Conservation (phyloP, 1,139 yeast species). For the Saccharomyces hybrid region DNA sequence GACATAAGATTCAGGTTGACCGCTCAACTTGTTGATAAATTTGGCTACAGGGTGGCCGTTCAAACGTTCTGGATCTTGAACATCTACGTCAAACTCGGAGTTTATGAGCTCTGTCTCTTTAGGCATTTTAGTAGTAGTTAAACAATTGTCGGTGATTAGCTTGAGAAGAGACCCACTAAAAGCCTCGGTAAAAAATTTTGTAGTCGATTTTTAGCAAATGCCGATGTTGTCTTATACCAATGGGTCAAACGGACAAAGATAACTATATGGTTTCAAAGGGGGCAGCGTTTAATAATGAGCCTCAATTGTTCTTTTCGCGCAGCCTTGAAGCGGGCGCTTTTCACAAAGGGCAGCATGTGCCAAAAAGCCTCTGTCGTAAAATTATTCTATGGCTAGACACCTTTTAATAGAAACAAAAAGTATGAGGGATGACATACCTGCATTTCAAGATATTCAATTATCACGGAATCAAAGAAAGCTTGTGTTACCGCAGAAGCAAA, state of each 20-base stretch:
- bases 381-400: neutral
- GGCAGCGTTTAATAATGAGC: neutral
- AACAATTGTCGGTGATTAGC: neutral
- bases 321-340: neutral
- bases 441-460: too few species aligned
- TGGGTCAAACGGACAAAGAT: neutral
- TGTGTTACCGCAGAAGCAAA: too few species aligned
- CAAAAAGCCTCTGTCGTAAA: neutral
- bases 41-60: conserved; percentile 27
- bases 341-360: neutral
- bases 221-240: neutral
- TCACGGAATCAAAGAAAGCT: too few species aligned
- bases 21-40: conserved; percentile 45
- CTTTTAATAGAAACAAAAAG: neutral
- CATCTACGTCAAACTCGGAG: neutral
- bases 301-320: conserved; percentile 1
- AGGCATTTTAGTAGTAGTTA: neutral
- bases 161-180: neutral
- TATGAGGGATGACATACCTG: neutral
- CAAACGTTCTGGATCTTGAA: conserved; percentile 8
- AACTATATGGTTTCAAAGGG: neutral
- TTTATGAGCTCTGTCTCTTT: neutral
- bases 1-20: conserved; percentile 65
- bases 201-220: neutral
- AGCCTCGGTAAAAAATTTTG: neutral